phyloP scores from a whole-genome alignment of 225 moss, liverwort and hornwort species.

The Thuidium tamariscinum region DNA sequence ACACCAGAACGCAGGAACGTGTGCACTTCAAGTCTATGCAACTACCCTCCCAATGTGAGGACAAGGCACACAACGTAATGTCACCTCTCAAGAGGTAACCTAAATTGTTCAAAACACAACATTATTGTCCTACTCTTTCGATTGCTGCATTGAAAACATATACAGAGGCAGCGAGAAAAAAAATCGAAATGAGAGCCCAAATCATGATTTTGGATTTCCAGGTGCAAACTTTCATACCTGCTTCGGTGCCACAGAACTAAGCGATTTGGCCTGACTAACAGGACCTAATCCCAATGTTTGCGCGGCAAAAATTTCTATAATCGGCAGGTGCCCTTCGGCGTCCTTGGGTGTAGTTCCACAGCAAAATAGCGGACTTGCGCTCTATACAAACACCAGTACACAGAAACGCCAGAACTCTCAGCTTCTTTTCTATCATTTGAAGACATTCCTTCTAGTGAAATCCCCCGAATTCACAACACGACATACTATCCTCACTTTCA shows the following conservation, averaged over 20 bases:
- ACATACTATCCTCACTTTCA: not conserved
- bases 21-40: constrained; percentile 44
- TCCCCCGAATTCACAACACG: not conserved
- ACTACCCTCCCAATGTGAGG: constrained; percentile 25
- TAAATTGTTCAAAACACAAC: not conserved
- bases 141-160: not conserved
- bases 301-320: constrained; percentile 28
- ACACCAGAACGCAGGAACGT: constrained; percentile 17
- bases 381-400: constrained; percentile 3
- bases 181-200: not conserved
- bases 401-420: not conserved
- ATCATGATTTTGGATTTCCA: not conserved
- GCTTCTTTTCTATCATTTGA: not conserved
- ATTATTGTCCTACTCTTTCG: not conserved
- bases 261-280: constrained; percentile 1
- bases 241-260: not conserved
- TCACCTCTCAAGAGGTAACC: not conserved
- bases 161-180: not conserved
- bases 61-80: constrained; percentile 8
- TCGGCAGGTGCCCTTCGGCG: constrained; percentile 1
- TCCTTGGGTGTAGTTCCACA: constrained; percentile 9
- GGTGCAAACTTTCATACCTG: constrained; percentile 5
- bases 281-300: constrained; percentile 13
- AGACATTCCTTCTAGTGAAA: not conserved
- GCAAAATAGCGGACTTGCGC: constrained; percentile 5